Evolutionary conservation across 2,329 filamentous ascomycete genomes (phyloP).

Genomic region (Monascus ruber): DNA sequence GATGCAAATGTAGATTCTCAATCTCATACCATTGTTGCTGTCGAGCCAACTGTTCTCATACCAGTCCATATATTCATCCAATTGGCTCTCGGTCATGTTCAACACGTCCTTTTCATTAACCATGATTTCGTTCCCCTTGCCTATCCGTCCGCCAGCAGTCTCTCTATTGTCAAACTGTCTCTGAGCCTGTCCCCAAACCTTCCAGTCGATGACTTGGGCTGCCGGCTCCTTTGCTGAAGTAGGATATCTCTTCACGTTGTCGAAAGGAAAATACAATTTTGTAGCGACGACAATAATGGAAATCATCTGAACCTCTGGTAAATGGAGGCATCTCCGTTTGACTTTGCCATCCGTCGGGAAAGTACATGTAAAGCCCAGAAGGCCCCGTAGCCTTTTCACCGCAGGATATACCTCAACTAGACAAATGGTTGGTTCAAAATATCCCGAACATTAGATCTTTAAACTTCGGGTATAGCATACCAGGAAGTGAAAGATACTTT

Average conservation of each 20-base stretch:
- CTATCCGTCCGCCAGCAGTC: conserved; percentile 21
- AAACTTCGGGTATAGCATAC: conserved; percentile 34
- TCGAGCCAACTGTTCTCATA: conserved; percentile 55
- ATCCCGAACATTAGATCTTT: too few species aligned
- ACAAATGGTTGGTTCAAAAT: conserved; percentile 3
- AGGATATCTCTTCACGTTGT: conserved; percentile 43
- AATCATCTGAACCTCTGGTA: conserved; percentile 66
- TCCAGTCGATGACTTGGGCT: conserved; percentile 59
- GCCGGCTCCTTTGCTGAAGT: conserved; percentile 44
- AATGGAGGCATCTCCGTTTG: conserved; percentile 36
- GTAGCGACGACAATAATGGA: conserved; percentile 61
- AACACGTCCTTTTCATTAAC: conserved; percentile 53
- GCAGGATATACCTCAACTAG: conserved; percentile 36
- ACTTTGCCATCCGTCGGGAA: conserved; percentile 29
- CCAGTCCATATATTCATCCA: conserved; percentile 72
- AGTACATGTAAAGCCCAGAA: conserved; percentile 49
- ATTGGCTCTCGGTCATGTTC: conserved; percentile 46
- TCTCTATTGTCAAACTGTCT: conserved; percentile 24
- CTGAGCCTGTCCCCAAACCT: conserved; percentile 50
- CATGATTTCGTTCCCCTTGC: conserved; percentile 40
- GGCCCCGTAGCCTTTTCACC: conserved; percentile 44
- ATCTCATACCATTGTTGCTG: conserved; percentile 15
- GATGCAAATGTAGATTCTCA: neutral
- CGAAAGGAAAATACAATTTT: conserved; percentile 70
- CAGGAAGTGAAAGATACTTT: conserved; percentile 60